phyloP scores from a whole-genome alignment of 805 yeast species.

The Phaffomyces thermotolerans region DNA sequence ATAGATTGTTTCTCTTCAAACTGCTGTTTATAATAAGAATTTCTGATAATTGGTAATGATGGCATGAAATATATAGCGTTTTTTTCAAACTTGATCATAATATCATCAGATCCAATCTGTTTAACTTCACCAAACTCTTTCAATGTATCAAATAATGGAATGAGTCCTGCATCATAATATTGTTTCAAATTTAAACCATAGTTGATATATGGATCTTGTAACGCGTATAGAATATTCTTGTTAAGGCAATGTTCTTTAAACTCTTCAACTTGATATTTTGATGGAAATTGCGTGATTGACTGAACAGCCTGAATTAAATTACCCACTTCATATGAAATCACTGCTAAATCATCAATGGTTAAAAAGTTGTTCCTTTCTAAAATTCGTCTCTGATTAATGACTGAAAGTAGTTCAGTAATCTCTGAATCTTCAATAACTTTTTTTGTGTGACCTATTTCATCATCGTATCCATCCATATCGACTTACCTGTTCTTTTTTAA shows the following conservation, averaged over 20 bases:
- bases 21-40: neutral
- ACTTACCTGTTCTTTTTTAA: too few relatives aligned
- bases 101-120: neutral
- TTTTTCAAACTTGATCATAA: neutral
- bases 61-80: slow-evolving; percentile 1
- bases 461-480: too few relatives aligned
- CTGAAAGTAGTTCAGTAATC: neutral
- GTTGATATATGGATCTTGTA: slow-evolving; percentile 4
- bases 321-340: neutral
- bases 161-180: neutral
- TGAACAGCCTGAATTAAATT: slow-evolving; percentile 1
- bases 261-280: slow-evolving; percentile 4
- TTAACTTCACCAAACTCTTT: neutral
- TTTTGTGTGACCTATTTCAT: too few relatives aligned
- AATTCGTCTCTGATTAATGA: neutral
- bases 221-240: neutral
- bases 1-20: neutral
- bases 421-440: neutral
- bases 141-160: slow-evolving; percentile 5
- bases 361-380: neutral
- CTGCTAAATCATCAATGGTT: neutral
- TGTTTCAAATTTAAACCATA: slow-evolving; percentile 6
- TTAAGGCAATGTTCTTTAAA: slow-evolving; percentile 1
- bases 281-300: slow-evolving; percentile 1
- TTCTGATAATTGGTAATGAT: neutral